These are phyloP conservation scores for Cordyceps tenuipes DNA, from an alignment of 2,329 filamentous ascomycete genomes.

Conservation along the genomic window DNA sequence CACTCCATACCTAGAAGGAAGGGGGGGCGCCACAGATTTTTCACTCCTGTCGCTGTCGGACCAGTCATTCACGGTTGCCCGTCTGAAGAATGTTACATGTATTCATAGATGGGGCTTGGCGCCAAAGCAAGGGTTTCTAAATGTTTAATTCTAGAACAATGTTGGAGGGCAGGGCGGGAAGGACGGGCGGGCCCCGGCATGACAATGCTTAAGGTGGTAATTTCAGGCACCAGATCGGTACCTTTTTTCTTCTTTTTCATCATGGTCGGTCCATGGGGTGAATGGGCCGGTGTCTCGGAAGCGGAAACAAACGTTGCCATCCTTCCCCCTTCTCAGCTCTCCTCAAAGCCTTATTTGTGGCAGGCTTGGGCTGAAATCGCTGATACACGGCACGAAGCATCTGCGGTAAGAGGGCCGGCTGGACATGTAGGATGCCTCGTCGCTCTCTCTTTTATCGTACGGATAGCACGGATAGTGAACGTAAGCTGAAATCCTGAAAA, in stretches of 20 bases:
- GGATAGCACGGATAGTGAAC: not conserved
- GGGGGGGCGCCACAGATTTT: too few species aligned
- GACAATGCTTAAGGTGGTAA: not conserved
- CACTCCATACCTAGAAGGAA: too few species aligned
- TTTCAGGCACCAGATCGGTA: conserved; percentile 8
- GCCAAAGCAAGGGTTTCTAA: not conserved
- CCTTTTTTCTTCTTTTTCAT: not conserved
- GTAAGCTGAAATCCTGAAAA: not conserved
- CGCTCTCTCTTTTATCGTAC: not conserved
- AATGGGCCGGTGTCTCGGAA: not conserved
- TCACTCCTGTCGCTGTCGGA: not conserved
- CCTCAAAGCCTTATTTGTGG: not conserved
- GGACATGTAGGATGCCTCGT: not conserved
- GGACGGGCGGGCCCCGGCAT: not conserved
- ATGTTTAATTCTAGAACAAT: not conserved
- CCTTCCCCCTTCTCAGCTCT: not conserved
- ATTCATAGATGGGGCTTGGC: not conserved
- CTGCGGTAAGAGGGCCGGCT: not conserved
- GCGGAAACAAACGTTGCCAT: not conserved
- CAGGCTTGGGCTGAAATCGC: not conserved
- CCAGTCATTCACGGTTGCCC: not conserved
- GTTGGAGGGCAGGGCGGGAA: not conserved
- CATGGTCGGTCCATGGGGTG: not conserved
- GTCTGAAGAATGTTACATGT: not conserved
- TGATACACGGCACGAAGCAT: not conserved